Percentiles rank a stretch among this genome's conserved stretches.
Conservation (phyloP, 2,329 filamentous ascomycete species). For the Phialophora tarda region DNA sequence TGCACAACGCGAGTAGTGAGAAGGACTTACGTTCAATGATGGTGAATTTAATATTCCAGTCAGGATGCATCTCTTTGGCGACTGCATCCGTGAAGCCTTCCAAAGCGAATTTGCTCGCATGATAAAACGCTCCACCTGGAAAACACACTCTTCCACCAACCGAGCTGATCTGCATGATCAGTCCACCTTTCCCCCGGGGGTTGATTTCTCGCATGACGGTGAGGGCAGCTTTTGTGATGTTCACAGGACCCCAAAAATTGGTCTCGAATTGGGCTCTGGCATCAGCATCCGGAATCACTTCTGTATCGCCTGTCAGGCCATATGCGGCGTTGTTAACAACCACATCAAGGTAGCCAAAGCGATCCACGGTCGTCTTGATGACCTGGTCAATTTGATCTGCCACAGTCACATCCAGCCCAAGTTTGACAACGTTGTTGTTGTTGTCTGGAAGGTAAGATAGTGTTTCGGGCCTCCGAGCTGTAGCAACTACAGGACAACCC, state of each 20-base stretch:
- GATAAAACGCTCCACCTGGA: slow-evolving; percentile 41
- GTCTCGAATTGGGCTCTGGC: slow-evolving; percentile 48
- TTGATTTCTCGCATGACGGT: slow-evolving; percentile 37
- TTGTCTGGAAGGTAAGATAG: slow-evolving; percentile 17
- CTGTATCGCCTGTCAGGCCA: slow-evolving; percentile 17
- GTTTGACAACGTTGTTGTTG: slow-evolving; percentile 6
- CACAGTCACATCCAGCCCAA: slow-evolving; percentile 50
- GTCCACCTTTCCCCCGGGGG: slow-evolving; percentile 26
- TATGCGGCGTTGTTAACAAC: slow-evolving; percentile 39
- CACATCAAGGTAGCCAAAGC: slow-evolving; percentile 41
- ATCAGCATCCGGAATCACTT: slow-evolving; percentile 16
- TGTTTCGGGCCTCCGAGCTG: slow-evolving; percentile 17
- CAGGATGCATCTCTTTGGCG: slow-evolving; percentile 69
- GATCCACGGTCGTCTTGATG: slow-evolving; percentile 42
- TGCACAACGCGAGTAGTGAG: neutral
- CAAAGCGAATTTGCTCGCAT: slow-evolving; percentile 68
- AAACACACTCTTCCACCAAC: slow-evolving; percentile 16
- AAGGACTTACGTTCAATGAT: slow-evolving; percentile 7
- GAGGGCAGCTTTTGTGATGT: slow-evolving; percentile 51
- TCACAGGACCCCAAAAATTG: slow-evolving; percentile 63
- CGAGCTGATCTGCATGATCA: slow-evolving; percentile 24
- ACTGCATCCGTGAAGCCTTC: slow-evolving; percentile 76
- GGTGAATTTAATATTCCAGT: slow-evolving; percentile 45
- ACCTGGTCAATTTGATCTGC: slow-evolving; percentile 45
- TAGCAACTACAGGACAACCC: slow-evolving; percentile 13